phyloP scores from a whole-genome alignment of 306 rosid genomes.

The Cucumis hystrix region DNA sequence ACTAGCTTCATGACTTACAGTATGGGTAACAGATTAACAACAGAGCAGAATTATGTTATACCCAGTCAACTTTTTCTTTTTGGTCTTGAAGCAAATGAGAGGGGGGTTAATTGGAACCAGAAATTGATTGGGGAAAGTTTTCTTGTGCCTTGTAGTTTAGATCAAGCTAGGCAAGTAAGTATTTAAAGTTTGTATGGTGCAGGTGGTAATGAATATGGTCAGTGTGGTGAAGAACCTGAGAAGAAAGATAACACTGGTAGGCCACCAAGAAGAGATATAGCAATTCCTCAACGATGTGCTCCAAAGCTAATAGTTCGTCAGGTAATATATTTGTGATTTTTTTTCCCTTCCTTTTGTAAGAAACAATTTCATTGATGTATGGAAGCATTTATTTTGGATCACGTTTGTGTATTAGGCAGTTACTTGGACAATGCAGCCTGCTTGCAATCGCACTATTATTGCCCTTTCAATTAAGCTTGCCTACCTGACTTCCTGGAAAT shows the following conservation, averaged over 20 bases:
- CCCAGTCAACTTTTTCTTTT: background rate
- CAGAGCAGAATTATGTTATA: too few relatives aligned
- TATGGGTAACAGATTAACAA: background rate
- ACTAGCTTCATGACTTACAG: background rate
- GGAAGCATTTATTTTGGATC: background rate
- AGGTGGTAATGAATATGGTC: slow-evolving; percentile 99
- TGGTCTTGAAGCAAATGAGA: background rate
- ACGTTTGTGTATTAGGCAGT: background rate
- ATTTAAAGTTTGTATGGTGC: slow-evolving; percentile 12
- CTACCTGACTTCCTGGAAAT: background rate
- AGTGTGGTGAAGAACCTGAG: slow-evolving; percentile 97
- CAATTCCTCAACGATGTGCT: slow-evolving; percentile 93
- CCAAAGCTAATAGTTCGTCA: slow-evolving; percentile 73
- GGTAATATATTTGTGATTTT: slow-evolving; percentile 16
- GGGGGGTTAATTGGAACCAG: background rate
- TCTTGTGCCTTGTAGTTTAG: background rate
- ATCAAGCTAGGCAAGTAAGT: slow-evolving; percentile 8
- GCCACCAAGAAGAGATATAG: slow-evolving; percentile 80
- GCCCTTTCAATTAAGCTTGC: background rate
- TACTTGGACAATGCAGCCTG: background rate
- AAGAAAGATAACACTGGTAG: slow-evolving; percentile 73
- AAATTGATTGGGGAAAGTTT: background rate
- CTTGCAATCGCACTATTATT: background rate
- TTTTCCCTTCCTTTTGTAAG: too few relatives aligned
- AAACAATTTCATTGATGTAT: too few relatives aligned